These are phyloP conservation scores for Aphanocladium album DNA, from an alignment of 2,329 filamentous ascomycete species.

Conservation along the genomic window DNA sequence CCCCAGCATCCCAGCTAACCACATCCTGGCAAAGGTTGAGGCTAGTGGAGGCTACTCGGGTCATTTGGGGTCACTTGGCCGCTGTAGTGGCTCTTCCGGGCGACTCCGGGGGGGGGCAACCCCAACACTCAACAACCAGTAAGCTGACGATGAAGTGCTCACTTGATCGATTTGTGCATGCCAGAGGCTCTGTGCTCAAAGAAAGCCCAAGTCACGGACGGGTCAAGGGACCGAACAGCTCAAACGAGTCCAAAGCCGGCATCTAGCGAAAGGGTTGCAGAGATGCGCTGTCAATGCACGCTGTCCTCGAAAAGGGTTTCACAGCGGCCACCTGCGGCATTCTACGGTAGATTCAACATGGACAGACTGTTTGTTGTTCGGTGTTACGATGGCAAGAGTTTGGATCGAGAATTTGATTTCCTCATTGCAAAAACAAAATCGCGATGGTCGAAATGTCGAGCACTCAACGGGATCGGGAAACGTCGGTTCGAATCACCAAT, in stretches of 20 bases:
- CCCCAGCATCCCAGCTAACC: neutral
- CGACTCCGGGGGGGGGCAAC: slow-evolving; percentile 6
- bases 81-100: neutral
- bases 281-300: neutral
- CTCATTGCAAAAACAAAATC: neutral
- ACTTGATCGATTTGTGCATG: slow-evolving; percentile 3
- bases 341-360: neutral
- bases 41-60: slow-evolving; percentile 1
- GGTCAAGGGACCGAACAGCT: neutral
- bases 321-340: slow-evolving; percentile 1
- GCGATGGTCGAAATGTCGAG: slow-evolving; percentile 42
- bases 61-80: slow-evolving; percentile 7
- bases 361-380: neutral
- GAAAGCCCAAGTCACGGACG: neutral
- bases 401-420: too few relatives aligned
- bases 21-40: slow-evolving; percentile 6
- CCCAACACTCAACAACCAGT: slow-evolving; percentile 16
- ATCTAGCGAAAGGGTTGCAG: neutral
- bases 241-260: neutral
- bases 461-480: slow-evolving; percentile 62
- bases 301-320: neutral
- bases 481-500: slow-evolving; percentile 53
- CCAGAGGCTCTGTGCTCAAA: neutral
- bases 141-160: slow-evolving; percentile 10
- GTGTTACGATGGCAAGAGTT: neutral